phyloP scores from a whole-genome alignment of 148 eudicot genomes.

The Rhododendron ferrugineum region DNA sequence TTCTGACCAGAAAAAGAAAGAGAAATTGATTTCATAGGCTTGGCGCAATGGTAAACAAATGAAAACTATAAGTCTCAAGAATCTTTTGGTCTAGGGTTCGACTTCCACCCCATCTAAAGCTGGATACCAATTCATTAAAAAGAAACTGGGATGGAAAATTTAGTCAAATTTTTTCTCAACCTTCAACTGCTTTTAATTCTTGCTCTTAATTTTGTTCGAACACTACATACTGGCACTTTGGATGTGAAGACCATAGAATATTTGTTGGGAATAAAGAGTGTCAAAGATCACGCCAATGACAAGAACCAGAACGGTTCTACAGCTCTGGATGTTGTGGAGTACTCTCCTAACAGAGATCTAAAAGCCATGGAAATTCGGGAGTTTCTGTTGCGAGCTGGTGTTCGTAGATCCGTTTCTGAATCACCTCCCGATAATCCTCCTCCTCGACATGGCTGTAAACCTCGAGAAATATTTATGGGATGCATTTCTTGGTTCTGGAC shows the following conservation, averaged over 20 bases:
- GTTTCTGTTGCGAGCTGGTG: conserved; percentile 20
- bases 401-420: background rate
- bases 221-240: background rate
- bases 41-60: background rate
- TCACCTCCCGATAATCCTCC: background rate
- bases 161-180: background rate
- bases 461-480: background rate
- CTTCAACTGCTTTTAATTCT: background rate
- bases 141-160: background rate
- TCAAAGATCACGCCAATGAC: conserved; percentile 2
- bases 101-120: no score
- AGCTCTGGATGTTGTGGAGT: conserved; percentile 28
- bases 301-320: conserved; percentile 30
- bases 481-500: background rate
- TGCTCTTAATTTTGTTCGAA: background rate
- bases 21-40: background rate
- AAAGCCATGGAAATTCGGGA: conserved; percentile 28
- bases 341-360: conserved; percentile 31
- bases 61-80: background rate
- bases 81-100: no score
- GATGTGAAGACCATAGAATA: conserved; percentile 23
- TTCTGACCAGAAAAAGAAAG: no score
- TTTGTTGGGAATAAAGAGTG: conserved; percentile 8
- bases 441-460: background rate
- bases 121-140: background rate